Evolutionary conservation across 2,329 filamentous ascomycete genomes (phyloP).

Genomic region (Ascosphaera apis): DNA sequence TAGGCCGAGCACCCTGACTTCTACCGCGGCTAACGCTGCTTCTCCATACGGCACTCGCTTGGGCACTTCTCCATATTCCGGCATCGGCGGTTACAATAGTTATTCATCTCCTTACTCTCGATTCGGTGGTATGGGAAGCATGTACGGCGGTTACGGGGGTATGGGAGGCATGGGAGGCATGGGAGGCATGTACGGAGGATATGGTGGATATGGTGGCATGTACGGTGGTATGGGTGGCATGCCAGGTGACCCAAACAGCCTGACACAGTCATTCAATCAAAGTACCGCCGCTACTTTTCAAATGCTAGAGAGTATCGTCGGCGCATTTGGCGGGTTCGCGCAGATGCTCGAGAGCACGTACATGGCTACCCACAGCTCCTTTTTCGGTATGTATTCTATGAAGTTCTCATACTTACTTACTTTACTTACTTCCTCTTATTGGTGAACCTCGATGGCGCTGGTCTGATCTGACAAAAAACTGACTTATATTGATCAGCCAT

Average conservation of each 20-base stretch:
- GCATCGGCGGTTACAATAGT: constrained; percentile 28
- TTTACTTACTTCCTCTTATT: neutral
- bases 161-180: constrained; percentile 24
- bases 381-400: constrained; percentile 73
- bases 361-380: constrained; percentile 97
- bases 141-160: constrained; percentile 11
- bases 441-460: neutral
- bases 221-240: constrained; percentile 25
- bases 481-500: constrained; percentile 40
- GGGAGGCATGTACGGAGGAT: constrained; percentile 12
- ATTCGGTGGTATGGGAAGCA: constrained; percentile 24
- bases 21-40: constrained; percentile 68
- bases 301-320: constrained; percentile 91
- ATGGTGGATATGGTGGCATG: constrained; percentile 24
- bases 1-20: constrained; percentile 52
- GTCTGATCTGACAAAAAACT: constrained; percentile 4
- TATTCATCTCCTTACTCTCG: constrained; percentile 33
- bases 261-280: constrained; percentile 88
- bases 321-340: constrained; percentile 88
- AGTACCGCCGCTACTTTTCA: constrained; percentile 94
- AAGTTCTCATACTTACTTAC: too few relatives aligned
- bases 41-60: constrained; percentile 36
- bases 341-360: constrained; percentile 99
- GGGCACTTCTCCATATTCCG: constrained; percentile 28
- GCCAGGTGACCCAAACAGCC: constrained; percentile 48